Evolutionary conservation across 1,139 yeast genomes (phyloP).

Genomic region (Suhomyces yuchorum): DNA sequence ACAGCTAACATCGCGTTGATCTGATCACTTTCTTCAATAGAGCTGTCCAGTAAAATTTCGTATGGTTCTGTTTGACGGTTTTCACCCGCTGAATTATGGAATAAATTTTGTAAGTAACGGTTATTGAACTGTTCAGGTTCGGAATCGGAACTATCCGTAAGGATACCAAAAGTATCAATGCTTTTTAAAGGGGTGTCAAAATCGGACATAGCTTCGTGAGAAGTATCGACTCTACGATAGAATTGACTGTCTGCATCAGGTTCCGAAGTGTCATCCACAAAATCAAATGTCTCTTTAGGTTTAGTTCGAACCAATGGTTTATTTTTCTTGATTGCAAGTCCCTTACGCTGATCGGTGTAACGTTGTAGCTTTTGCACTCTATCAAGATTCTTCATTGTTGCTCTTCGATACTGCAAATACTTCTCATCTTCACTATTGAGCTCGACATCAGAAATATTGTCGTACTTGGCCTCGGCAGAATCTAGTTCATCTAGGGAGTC

Average conservation of each 20-base stretch:
- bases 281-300: conserved; percentile 10
- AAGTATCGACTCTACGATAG: conserved; percentile 15
- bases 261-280: conserved; percentile 17
- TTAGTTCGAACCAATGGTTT: background rate
- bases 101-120: conserved; percentile 5
- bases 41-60: conserved; percentile 11
- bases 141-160: conserved; percentile 15
- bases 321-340: conserved; percentile 37
- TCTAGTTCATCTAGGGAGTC: conserved; percentile 1
- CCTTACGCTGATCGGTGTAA: conserved; percentile 26
- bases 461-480: background rate
- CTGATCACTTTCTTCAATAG: conserved; percentile 23
- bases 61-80: background rate
- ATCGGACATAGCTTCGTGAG: conserved; percentile 16
- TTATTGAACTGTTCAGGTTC: conserved; percentile 9
- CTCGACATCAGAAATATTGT: background rate
- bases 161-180: conserved; percentile 15
- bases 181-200: conserved; percentile 11
- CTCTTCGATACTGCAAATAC: background rate
- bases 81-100: background rate
- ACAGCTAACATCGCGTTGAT: conserved; percentile 25
- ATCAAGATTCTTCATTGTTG: background rate
- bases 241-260: conserved; percentile 11
- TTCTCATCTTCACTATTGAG: conserved; percentile 2
- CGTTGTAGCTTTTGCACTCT: background rate